Evolutionary conservation across 306 rosid genomes (phyloP), one percentile per base, ranked within the genome.

Genomic region (Gastrolobium villosum): DNA sequence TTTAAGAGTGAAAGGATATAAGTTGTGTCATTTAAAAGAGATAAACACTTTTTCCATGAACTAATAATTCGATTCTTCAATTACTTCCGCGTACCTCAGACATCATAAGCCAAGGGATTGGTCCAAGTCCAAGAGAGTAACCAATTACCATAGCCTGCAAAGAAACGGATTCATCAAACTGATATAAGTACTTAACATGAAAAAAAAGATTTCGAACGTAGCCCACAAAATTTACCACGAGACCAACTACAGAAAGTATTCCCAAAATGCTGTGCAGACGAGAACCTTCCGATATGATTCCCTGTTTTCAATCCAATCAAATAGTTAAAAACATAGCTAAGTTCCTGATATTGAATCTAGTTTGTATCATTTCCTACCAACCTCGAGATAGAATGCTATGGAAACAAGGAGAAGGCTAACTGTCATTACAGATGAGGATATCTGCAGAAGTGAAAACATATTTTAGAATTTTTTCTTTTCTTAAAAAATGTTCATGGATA

Each of bases 71-170:
- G 45, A 56, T 70, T 28, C 52, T 61, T 75, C 65, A 59, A 62
- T n/a, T 48, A 45, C 35, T 56, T 82, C 20, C 48, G 13, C 77
- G 63, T 83, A 90, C 98, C 98, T 93, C 96, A 44, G 98, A 86
- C 98, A 93, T 93, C 80, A 93, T 93, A 65, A 93, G 61, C 98
- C 98, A 93, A 26, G 98, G 98, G 85, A 93, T 89, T 49, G 98
- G 90, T 75, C 98, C 98, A 7, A 93, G 85, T 36, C 98, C 98
- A 14, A 93, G 84, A 76, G 96, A 90, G 89, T 83, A 93, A 31
- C 86, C 87, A 61, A 83, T 78, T 54, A 85, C 93, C 89, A 86
- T 67, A 40, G 76, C 82, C 98, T 93, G 77, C 66, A 72, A 54
- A 55, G 32, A 61, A 55, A 64, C 54, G 39, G n/a, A n/a, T n/a